phyloP scores from a whole-genome alignment of 257 asterid species.

The Solanum tacnaense region DNA sequence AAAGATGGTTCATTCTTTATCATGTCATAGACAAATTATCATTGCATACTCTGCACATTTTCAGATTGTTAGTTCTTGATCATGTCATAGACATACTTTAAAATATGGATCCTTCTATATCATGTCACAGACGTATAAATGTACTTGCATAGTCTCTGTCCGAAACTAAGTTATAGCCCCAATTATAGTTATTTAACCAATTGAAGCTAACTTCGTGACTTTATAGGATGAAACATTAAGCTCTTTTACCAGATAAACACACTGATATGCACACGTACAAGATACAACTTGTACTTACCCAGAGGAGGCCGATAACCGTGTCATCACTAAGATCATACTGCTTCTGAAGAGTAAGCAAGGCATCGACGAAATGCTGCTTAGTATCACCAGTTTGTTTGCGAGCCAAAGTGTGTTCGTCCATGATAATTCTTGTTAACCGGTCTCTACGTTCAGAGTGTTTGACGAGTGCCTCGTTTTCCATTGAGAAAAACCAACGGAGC shows the following conservation, averaged over 20 bases:
- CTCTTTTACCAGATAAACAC: background rate
- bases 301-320: constrained; percentile 67
- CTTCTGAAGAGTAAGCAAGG: constrained; percentile 64
- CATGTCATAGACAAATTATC: background rate
- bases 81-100: background rate
- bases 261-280: background rate
- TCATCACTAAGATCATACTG: constrained; percentile 69
- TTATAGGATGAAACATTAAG: background rate
- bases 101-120: background rate
- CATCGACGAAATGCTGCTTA: constrained; percentile 78
- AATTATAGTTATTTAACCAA: background rate
- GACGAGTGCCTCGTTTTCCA: constrained; percentile 33
- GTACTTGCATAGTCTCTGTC: background rate
- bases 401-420: constrained; percentile 74
- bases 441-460: constrained; percentile 41
- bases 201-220: background rate
- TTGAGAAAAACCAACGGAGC: constrained; percentile 49
- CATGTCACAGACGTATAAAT: background rate
- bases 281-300: constrained; percentile 32
- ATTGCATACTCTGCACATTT: background rate
- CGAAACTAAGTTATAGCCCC: background rate
- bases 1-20: background rate
- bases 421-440: constrained; percentile 48
- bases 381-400: constrained; percentile 54
- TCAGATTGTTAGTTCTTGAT: background rate